phyloP scores from a whole-genome alignment of 345 rosid species.

The Aethionema arabicum region DNA sequence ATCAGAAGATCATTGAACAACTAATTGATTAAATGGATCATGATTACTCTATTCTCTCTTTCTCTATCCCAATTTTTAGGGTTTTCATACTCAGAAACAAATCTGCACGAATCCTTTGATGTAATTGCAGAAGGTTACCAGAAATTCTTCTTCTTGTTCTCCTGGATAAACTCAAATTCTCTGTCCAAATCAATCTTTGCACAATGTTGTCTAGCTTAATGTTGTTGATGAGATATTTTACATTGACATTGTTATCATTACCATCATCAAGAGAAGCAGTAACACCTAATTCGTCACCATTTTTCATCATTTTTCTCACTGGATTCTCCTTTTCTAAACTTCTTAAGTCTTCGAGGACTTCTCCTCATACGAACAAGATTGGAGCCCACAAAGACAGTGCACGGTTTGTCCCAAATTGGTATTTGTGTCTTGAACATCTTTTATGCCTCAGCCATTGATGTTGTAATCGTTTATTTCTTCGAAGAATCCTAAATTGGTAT shows the following conservation, averaged over 20 bases:
- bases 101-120: constrained; percentile 79
- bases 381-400: constrained; percentile 84
- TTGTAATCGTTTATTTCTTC: constrained; percentile 34
- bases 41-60: constrained; percentile 44
- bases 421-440: constrained; percentile 41
- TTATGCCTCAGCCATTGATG: not conserved
- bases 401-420: constrained; percentile 67
- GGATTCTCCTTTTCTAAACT: constrained; percentile 52
- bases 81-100: constrained; percentile 60
- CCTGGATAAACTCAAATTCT: constrained; percentile 64
- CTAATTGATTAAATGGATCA: constrained; percentile 60
- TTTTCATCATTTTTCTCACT: constrained; percentile 57
- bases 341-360: constrained; percentile 51
- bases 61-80: constrained; percentile 46
- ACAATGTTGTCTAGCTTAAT: constrained; percentile 43
- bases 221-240: constrained; percentile 31
- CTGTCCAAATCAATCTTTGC: constrained; percentile 58
- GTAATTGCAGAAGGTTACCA: constrained; percentile 62
- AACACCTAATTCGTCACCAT: constrained; percentile 34
- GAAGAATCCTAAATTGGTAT: constrained; percentile 65
- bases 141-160: constrained; percentile 79
- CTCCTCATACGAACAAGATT: constrained; percentile 81
- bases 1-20: constrained; percentile 31
- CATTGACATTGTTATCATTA: constrained; percentile 42
- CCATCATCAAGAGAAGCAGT: constrained; percentile 36